Conservation (phyloP, 768 basidiomycete genomes). For the Filobasidium floriforme region DNA sequence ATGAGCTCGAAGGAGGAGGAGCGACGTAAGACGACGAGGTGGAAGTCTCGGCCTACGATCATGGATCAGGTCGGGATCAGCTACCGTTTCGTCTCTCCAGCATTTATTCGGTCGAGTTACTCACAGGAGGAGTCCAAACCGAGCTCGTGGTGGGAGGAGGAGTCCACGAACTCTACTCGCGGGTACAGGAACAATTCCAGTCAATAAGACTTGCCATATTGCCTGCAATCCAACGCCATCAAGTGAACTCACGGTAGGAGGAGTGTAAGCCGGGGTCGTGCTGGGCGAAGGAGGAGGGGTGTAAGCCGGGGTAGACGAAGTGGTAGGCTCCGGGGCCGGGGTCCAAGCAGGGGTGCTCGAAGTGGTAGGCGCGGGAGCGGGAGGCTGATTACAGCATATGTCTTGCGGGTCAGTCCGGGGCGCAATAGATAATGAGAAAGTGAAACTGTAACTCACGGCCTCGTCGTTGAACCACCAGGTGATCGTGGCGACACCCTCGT, state of each 20-base stretch:
- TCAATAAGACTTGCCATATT: background rate
- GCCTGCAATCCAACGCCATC: no score
- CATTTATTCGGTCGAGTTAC: background rate
- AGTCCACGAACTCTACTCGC: background rate
- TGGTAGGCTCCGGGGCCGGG: constrained; percentile 13
- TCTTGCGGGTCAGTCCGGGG: background rate
- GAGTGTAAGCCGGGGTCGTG: constrained; percentile 11
- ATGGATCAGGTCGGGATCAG: background rate
- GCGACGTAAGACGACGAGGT: constrained; percentile 5
- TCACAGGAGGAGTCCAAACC: constrained; percentile 5
- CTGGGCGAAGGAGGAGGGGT: constrained; percentile 18
- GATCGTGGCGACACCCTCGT: constrained; percentile 21
- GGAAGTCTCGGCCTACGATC: background rate
- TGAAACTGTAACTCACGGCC: background rate
- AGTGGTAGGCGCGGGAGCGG: constrained; percentile 16
- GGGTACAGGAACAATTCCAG: background rate
- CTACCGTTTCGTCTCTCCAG: background rate
- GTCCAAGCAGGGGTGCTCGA: constrained; percentile 13
- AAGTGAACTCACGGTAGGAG: constrained; percentile 8
- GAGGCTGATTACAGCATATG: background rate
- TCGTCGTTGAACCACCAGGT: constrained; percentile 27
- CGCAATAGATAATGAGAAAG: background rate
- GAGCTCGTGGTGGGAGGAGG: constrained; percentile 13
- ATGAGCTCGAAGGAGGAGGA: constrained; percentile 11
- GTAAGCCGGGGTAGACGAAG: constrained; percentile 19